These are phyloP conservation scores for Euphrasia confusa DNA, from an alignment of 257 asterid species.

Conservation along the genomic window DNA sequence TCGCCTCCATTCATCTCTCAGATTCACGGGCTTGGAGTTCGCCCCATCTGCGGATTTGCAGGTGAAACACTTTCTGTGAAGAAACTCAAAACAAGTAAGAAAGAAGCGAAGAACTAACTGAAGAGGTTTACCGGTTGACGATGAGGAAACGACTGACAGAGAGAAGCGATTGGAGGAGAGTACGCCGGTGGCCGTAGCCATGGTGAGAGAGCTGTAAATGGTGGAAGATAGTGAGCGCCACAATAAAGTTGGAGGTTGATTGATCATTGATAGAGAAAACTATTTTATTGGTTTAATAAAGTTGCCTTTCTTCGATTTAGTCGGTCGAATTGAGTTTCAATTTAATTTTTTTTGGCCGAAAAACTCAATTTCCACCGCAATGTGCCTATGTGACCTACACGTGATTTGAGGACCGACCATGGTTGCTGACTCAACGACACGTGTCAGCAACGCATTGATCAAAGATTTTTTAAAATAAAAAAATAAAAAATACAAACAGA, in stretches of 20 bases:
- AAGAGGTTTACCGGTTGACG: slow-evolving; percentile 34
- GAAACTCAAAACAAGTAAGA: background rate
- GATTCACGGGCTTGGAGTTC: slow-evolving; percentile 52
- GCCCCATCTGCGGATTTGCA: slow-evolving; percentile 35
- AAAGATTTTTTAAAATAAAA: no score
- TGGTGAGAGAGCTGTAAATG: slow-evolving; percentile 21
- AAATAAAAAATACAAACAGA: no score
- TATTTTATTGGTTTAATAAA: no score
- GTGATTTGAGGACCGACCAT: no score
- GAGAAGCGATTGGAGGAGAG: slow-evolving; percentile 38
- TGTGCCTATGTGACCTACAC: no score
- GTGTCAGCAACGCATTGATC: no score
- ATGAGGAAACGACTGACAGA: slow-evolving; percentile 47
- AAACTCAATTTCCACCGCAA: no score
- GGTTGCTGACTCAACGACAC: no score
- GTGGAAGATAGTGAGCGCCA: background rate
- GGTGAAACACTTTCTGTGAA: background rate
- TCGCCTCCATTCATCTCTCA: slow-evolving; percentile 91
- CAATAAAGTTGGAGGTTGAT: background rate
- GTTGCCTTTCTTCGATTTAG: no score
- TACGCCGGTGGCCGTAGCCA: slow-evolving; percentile 57
- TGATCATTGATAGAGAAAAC: no score
- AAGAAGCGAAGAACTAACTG: background rate
- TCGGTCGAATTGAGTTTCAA: no score
- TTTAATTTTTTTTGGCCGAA: no score